Percentiles rank a stretch among this genome's conserved stretches.
phyloP scores from a whole-genome alignment of 208 protist genomes.

The Naegleria lovaniensis region DNA sequence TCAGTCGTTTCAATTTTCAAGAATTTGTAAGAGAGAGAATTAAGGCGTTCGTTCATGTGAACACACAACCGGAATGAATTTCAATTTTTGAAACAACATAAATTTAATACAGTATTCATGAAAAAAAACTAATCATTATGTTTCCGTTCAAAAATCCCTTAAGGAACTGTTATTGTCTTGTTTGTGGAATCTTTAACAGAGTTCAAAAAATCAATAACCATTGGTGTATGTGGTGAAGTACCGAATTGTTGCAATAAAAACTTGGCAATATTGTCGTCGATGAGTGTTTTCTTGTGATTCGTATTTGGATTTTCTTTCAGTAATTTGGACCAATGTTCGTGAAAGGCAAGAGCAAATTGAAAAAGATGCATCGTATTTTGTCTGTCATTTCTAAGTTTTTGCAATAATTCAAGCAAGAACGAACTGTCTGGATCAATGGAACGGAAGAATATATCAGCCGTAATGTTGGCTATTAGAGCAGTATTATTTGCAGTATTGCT shows the following conservation, averaged over 20 bases:
- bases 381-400: not conserved
- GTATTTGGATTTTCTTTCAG: not conserved
- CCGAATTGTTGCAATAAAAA: not conserved
- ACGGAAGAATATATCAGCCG: not conserved
- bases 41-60: no score
- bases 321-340: not conserved
- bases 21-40: slow-evolving; percentile 67
- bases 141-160: no score
- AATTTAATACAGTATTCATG: no score
- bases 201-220: no score
- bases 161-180: no score
- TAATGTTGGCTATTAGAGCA: not conserved
- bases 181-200: no score
- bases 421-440: not conserved
- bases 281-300: not conserved
- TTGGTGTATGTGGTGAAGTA: no score
- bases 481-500: not conserved
- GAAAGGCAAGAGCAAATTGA: not conserved
- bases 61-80: no score
- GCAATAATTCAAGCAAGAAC: not conserved
- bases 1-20: slow-evolving; percentile 68
- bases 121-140: no score
- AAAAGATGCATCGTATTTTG: not conserved
- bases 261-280: not conserved
- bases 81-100: no score